Base-by-base conservation (phyloP, 768 basidiomycete genomes). In the Podaxis mareebaensis region DNA sequence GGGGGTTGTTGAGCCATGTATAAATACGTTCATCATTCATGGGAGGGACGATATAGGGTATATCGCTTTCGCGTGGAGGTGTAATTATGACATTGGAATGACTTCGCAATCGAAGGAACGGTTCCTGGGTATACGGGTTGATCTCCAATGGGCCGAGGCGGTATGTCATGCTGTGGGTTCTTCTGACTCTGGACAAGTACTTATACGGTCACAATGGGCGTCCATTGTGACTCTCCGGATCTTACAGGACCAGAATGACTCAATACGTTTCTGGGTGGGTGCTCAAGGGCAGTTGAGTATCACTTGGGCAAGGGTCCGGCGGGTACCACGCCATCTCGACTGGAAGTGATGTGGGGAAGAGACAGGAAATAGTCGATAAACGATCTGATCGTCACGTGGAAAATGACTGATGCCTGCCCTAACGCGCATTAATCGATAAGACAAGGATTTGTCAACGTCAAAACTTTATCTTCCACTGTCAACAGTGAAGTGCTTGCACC, bases 71-170 rank as follows among this genome's bases (percentile, higher is more conserved):
- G 44, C 87, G 83, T 17, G 84, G 84, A 17, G 88, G 82, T 6
- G 87, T 89, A 40, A 89, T 64, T 60, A 89, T 81, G 65, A 89
- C 83, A 63, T 84, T 78, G 60, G 79, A 76, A 42, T 85, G 85
- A 39, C 74, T 66, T 62, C 66, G 69, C 22, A 90, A 77, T 11
- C 81, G 82, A 15, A 89, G 77, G 71, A 84, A 89, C 4, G 74
- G 74, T 63, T 80, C 77, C 49, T 74, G 72, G 20, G 75, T 77
- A 48, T 61, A 63, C n/a, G 72, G 58, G 64, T 78, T 76, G 17
- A 76, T 58, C 61, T 79, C 69, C 1, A 78, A 69, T 12, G 77
- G 76, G 3, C 60, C 51, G 8, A 61, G 26, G n/a, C 61, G 64
- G 58, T 67, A 64, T 46, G 51, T 28, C 65, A 66, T 65, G 40